A percentile compares a stretch with the other conserved stretches of the same genome.
These are phyloP conservation scores for Tricholoma bakamatsutake DNA, from an alignment of 768 basidiomycete genomes.

Conservation along the genomic window DNA sequence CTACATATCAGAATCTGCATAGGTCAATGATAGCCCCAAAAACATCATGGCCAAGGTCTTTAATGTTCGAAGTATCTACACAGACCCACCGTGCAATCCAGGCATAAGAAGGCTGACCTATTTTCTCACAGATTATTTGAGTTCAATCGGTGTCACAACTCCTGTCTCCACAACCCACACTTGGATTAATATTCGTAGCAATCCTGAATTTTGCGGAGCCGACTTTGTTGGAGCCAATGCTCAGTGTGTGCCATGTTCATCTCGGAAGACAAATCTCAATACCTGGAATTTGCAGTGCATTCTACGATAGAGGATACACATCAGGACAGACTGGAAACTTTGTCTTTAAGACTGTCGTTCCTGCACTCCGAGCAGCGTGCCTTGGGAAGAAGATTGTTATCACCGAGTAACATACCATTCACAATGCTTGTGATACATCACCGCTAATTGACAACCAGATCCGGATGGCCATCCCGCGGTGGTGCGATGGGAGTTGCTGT, in stretches of 20 bases:
- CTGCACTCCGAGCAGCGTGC: constrained; percentile 29
- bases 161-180: constrained; percentile 33
- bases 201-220: constrained; percentile 27
- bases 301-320: constrained; percentile 27
- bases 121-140: constrained; percentile 21
- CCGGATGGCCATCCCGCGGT: constrained; percentile 38
- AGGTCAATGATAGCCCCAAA: constrained; percentile 21
- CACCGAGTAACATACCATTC: constrained; percentile 24
- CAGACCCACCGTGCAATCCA: neutral
- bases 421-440: neutral
- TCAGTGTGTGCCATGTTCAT: constrained; percentile 19
- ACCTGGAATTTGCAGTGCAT: constrained; percentile 20
- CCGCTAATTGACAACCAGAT: constrained; percentile 14
- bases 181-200: constrained; percentile 29
- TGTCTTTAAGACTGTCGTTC: constrained; percentile 32
- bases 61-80: constrained; percentile 26
- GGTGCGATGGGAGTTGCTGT: constrained; percentile 21
- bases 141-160: constrained; percentile 26
- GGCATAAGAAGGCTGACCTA: neutral
- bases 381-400: constrained; percentile 31
- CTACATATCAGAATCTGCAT: neutral
- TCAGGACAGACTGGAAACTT: constrained; percentile 32
- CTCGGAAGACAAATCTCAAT: neutral
- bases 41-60: constrained; percentile 32
- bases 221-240: constrained; percentile 37